Percentiles rank a stretch among this genome's conserved stretches.
phyloP scores from a whole-genome alignment of 2,329 filamentous ascomycete species.

The Claviceps maximensis region DNA sequence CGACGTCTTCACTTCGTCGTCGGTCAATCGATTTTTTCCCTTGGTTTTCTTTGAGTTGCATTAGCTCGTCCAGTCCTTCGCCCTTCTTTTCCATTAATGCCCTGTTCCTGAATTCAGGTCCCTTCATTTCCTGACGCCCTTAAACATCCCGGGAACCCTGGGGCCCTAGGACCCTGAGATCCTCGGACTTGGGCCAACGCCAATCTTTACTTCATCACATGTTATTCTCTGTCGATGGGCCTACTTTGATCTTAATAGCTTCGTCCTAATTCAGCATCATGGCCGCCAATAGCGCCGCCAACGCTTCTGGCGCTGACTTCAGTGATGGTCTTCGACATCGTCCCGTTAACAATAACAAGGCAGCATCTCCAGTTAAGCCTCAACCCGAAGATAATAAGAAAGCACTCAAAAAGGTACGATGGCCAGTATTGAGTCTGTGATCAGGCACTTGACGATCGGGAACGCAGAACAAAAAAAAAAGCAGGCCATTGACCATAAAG shows the following conservation, averaged over 20 bases:
- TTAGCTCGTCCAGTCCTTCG: conserved; percentile 25
- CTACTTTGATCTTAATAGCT: not conserved
- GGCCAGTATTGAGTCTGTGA: not conserved
- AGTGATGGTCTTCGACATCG: conserved; percentile 44
- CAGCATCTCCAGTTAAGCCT: conserved; percentile 21
- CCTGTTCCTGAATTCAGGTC: conserved; percentile 2
- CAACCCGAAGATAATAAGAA: conserved; percentile 49
- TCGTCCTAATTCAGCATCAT: conserved; percentile 21
- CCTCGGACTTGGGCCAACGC: not conserved
- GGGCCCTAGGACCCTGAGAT: not conserved
- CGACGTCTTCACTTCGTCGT: conserved; percentile 11
- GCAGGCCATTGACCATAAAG: conserved; percentile 9
- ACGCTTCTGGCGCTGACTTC: conserved; percentile 47
- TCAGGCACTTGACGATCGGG: not conserved
- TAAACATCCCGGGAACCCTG: not conserved
- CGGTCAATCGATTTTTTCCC: conserved; percentile 7
- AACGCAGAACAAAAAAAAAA: not conserved
- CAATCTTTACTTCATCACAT: conserved; percentile 2
- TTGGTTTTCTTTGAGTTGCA: conserved; percentile 14
- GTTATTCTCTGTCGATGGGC: not conserved
- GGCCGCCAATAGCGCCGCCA: conserved; percentile 40
- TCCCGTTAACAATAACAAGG: conserved; percentile 25
- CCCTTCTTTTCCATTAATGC: conserved; percentile 2
- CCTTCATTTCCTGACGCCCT: not conserved
- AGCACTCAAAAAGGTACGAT: conserved; percentile 36